Evolutionary conservation across 2,329 filamentous ascomycete genomes (phyloP).

Genomic region (Coniochaeta ligniaria): DNA sequence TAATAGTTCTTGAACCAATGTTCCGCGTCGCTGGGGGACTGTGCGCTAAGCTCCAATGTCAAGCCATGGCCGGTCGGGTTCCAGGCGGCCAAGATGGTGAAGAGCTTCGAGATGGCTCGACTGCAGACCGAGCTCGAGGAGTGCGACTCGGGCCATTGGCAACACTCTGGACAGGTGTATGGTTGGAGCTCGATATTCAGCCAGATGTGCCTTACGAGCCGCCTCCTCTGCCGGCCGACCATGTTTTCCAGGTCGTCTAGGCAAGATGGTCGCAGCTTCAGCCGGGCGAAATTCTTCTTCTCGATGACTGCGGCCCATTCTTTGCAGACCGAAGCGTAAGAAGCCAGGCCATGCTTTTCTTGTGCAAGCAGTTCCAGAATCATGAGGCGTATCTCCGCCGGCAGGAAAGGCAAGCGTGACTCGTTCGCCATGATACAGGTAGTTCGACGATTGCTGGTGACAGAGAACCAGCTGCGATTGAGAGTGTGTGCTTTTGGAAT

Average conservation of each 20-base stretch:
- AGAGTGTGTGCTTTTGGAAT: too few relatives aligned
- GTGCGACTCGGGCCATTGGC: constrained; percentile 3
- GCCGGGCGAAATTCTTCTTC: constrained; percentile 18
- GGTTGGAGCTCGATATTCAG: constrained; percentile 20
- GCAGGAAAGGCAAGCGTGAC: too few relatives aligned
- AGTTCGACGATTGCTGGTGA: too few relatives aligned
- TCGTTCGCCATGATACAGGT: too few relatives aligned
- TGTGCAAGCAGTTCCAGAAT: constrained; percentile 19
- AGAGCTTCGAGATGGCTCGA: constrained; percentile 17
- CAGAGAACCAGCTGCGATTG: too few relatives aligned
- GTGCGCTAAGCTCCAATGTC: constrained; percentile 24
- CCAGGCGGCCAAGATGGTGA: constrained; percentile 23
- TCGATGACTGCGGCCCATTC: constrained; percentile 25
- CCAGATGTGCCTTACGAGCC: constrained; percentile 21
- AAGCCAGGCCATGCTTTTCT: constrained; percentile 22
- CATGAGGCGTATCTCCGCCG: constrained; percentile 23
- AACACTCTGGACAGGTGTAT: constrained; percentile 16
- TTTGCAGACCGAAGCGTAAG: constrained; percentile 23
- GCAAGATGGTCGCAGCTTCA: constrained; percentile 17
- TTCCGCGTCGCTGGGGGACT: constrained; percentile 25
- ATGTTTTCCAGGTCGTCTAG: constrained; percentile 17
- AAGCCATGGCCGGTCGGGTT: constrained; percentile 12
- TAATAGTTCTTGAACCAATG: constrained; percentile 23
- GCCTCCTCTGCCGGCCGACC: constrained; percentile 8
- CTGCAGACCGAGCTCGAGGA: constrained; percentile 8